Percentiles rank a stretch among this genome's conserved stretches.
Evolutionary conservation across 139 green algal genomes (phyloP).

Genomic region (Chlorella vulgaris): DNA sequence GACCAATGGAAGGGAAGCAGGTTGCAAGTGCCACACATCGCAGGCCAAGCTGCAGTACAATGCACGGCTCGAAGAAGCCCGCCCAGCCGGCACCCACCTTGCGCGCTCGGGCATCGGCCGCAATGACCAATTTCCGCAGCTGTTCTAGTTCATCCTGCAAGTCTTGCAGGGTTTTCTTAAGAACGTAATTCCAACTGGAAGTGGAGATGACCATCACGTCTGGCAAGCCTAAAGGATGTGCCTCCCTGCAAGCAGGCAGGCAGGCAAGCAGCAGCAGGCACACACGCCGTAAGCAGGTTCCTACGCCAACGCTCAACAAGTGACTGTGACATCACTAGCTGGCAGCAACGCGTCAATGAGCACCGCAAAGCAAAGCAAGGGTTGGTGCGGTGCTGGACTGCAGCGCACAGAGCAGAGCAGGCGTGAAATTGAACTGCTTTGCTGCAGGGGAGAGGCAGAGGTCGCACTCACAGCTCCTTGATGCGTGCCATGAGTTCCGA

Average conservation of each 20-base stretch:
- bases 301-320: not conserved
- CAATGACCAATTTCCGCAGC: not conserved
- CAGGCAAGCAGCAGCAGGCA: not conserved
- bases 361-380: no score
- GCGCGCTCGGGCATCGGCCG: not conserved
- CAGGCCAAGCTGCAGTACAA: not conserved
- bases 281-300: not conserved
- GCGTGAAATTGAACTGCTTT: no score
- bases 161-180: not conserved
- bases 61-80: not conserved
- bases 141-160: not conserved
- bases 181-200: not conserved
- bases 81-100: not conserved
- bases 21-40: not conserved
- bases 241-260: not conserved
- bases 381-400: no score
- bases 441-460: no score
- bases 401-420: no score
- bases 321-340: not conserved
- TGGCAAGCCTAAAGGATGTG: not conserved
- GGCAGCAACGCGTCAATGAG: no score
- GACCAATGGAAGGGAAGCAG: no score
- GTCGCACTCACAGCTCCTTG: not conserved
- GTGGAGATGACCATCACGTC: not conserved
- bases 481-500: not conserved